Base-by-base conservation (phyloP, 495 filamentous ascomycete genomes). In the Neurospora sp. region DNA sequence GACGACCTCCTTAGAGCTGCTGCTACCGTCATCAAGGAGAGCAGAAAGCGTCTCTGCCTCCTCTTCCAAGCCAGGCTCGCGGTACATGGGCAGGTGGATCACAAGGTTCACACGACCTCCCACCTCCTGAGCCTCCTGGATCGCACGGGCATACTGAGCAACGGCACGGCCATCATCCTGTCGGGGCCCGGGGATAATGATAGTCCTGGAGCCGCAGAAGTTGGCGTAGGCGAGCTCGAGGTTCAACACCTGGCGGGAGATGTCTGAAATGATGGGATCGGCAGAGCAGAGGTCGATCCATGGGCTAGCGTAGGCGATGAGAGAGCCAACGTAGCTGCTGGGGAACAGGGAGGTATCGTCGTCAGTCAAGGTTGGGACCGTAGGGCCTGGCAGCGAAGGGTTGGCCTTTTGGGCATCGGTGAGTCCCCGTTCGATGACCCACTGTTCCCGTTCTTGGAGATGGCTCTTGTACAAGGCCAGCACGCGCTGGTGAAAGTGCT, bases 261-360 rank as follows among this genome's bases (percentile, higher is more conserved):
- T 84, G 78, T 92, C 90, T 2, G 92, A 89, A 73, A 97, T 90
- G 73, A 92, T 75, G 19, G 93, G 92, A 80, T 98, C 91, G 1
- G 91, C 83, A 39, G 94, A 97, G 75, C 90, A 92, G 4, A 98
- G 81, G 80, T 98, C 94, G 77, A 97, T 95, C 94, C 94, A 98
- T 19, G 91, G 89, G 78, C 93, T 96, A 13, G 87, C 88, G 34
- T 92, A 89, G 40, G 89, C 92, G 10, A 96, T 83, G 34, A 94
- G 79, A 72, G 92, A 90, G 72, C 89, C 88, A 69, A 93, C 89
- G 75, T 88, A 88, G 48, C 91, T 89, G 73, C 88, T 89, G 0
- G 94, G 94, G 8, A 87, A 90, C 74, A 97, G 82, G 69, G 87
- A 85, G 0, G 93, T 95, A 81, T 97, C 94, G 48, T 88, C 81